A percentile compares a stretch with the other conserved stretches of the same genome.
Evolutionary conservation across 2,329 filamentous ascomycete species (phyloP).

Genomic region (Verruconis gallopava): DNA sequence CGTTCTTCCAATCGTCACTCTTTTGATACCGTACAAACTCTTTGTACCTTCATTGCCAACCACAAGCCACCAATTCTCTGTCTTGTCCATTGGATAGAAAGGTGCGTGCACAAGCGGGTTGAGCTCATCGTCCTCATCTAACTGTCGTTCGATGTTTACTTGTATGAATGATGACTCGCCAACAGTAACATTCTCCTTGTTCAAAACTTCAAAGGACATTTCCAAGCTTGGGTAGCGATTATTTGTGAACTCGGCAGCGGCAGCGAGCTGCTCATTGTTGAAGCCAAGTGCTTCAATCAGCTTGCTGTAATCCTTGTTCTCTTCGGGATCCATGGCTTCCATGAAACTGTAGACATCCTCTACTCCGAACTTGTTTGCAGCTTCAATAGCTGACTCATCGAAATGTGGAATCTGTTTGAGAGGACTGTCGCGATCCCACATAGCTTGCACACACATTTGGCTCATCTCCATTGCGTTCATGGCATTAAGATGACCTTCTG

Average conservation of each 20-base stretch:
- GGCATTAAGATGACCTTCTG: conserved; percentile 89
- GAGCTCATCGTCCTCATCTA: conserved; percentile 58
- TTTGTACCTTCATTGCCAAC: conserved; percentile 86
- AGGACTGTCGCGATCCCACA: conserved; percentile 97
- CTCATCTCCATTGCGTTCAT: conserved; percentile 99
- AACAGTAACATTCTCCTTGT: conserved; percentile 65
- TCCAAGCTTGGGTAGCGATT: conserved; percentile 92
- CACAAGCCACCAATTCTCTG: conserved; percentile 98
- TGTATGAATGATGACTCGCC: conserved; percentile 72
- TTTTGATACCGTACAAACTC: conserved; percentile 83
- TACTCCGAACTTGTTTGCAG: conserved; percentile 67
- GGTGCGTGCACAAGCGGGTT: conserved; percentile 85
- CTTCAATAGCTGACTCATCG: conserved; percentile 67
- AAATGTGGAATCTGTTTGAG: conserved; percentile 98
- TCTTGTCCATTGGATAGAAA: conserved; percentile 84
- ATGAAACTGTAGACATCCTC: conserved; percentile 97
- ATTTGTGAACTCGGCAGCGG: conserved; percentile 93
- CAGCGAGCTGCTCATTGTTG: conserved; percentile 65
- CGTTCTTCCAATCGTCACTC: conserved; percentile 71
- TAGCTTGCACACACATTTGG: conserved; percentile 96
- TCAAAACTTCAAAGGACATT: conserved; percentile 74
- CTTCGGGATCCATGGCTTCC: conserved; percentile 94
- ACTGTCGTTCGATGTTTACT: conserved; percentile 72
- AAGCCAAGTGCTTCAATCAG: conserved; percentile 70
- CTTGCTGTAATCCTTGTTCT: conserved; percentile 68